Evolutionary conservation across 2,329 filamentous ascomycete species (phyloP), one percentile per base, ranked within the genome.

Genomic region (Chaetothyriales sp.): DNA sequence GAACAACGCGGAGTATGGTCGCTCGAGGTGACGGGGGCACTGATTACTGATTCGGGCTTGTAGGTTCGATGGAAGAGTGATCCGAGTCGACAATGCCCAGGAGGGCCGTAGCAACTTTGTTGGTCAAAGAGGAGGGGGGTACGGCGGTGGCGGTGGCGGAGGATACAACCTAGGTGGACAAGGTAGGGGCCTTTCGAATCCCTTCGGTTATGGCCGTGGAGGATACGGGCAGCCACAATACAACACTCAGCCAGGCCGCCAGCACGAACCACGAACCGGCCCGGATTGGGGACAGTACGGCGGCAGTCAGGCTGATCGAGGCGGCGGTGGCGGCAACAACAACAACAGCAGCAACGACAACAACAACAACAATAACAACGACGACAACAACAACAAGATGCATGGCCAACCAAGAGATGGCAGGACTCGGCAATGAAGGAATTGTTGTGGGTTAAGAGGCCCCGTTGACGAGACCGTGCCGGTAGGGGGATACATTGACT

Each of bases 61-160:
- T 60, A 94, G 89, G 64, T 95, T 97, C 69, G 89, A 97, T 70
- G 90, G 90, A 59, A 87, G 90, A 62, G 82, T 80, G 59, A 95
- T 98, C 68, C 89, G 90, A 62, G 90, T 98, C 59, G 90, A 97
- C 73, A 94, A 89, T 70, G 92, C 89, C 56, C 89, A 88, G 53
- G 89, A 95, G 69, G 83, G 82, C 46, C 77, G 80, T 51, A 69
- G 68, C 49, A 69, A 72, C 51, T 67, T 72, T 58, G 70, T 70
- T 55, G 71, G 73, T 59, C 70, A 71, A 58, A 61, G 66, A 48
- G 64, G 64, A 52, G 62, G 64, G 28, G 55, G 56, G 18, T 60
- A 61, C 51, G 66, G 66, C 48, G 66, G 66, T 55, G 63, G 64
- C 67, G 56, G 56, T 15, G 61, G 61, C 40, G 61, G 61, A 51